Conservation (phyloP, 257 asterid genomes). For the Przewalskia tangutica region DNA sequence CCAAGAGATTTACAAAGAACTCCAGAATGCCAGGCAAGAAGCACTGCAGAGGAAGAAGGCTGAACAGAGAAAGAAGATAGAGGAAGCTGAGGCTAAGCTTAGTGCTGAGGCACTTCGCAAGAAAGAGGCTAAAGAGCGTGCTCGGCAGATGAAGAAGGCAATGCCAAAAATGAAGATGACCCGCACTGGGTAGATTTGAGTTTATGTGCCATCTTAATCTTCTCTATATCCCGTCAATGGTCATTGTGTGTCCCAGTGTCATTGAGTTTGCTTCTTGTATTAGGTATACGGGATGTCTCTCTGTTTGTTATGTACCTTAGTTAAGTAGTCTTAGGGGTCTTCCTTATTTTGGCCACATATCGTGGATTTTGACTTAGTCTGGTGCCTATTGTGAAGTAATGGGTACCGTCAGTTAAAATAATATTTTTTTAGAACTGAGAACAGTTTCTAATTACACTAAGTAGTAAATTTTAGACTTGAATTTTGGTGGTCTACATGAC, state of each 20-base stretch:
- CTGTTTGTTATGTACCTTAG: slow-evolving; percentile 11
- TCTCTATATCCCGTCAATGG: neutral
- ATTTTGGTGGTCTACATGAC: neutral
- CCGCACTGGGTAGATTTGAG: slow-evolving; percentile 35
- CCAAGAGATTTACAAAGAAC: slow-evolving; percentile 75
- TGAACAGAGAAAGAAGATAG: slow-evolving; percentile 74
- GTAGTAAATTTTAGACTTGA: neutral
- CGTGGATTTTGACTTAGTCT: neutral
- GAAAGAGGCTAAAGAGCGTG: slow-evolving; percentile 84
- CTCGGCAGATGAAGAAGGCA: slow-evolving; percentile 81
- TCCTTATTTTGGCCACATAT: neutral
- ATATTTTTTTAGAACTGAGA: slow-evolving; percentile 4
- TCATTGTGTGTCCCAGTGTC: neutral
- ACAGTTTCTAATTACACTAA: neutral
- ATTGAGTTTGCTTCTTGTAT: neutral
- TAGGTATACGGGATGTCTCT: neutral
- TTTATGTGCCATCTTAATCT: neutral
- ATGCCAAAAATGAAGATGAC: slow-evolving; percentile 93
- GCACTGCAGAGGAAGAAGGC: slow-evolving; percentile 73
- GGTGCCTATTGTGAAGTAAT: slow-evolving; percentile 3
- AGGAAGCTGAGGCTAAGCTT: slow-evolving; percentile 85
- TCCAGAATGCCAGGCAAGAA: slow-evolving; percentile 78
- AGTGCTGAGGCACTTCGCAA: slow-evolving; percentile 86
- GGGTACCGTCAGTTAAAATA: neutral
- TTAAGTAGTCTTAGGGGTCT: neutral